Conservation (phyloP, 768 basidiomycete species). For the Mycena rebaudengoi region DNA sequence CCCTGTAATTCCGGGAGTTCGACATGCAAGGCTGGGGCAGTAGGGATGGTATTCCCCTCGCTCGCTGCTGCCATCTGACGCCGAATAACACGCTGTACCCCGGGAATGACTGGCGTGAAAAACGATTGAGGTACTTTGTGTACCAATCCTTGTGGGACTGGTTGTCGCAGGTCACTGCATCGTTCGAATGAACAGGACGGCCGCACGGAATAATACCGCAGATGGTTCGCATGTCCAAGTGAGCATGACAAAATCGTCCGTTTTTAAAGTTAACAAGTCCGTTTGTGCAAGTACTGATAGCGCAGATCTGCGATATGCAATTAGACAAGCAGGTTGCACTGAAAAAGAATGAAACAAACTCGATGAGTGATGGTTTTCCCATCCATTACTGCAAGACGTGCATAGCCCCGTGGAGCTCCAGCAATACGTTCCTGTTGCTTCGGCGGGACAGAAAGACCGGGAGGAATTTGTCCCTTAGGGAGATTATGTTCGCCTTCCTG, state of each 20-base stretch:
- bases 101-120: background rate
- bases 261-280: background rate
- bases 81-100: background rate
- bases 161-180: background rate
- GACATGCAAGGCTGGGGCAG: background rate
- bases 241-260: background rate
- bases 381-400: background rate
- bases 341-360: background rate
- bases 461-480: background rate
- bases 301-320: background rate
- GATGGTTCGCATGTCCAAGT: background rate
- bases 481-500: background rate
- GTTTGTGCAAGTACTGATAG: background rate
- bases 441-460: background rate
- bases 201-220: constrained; percentile 2
- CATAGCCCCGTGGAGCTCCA: background rate
- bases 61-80: background rate
- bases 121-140: background rate
- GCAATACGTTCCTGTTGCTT: constrained; percentile 15
- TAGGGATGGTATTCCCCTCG: background rate
- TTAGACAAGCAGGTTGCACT: background rate
- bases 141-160: background rate
- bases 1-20: background rate
- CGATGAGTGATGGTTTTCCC: background rate
- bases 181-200: background rate